Percentiles rank a stretch among this genome's conserved stretches.
Evolutionary conservation across 345 rosid species (phyloP).

Genomic region (Aquilaria malaccensis): DNA sequence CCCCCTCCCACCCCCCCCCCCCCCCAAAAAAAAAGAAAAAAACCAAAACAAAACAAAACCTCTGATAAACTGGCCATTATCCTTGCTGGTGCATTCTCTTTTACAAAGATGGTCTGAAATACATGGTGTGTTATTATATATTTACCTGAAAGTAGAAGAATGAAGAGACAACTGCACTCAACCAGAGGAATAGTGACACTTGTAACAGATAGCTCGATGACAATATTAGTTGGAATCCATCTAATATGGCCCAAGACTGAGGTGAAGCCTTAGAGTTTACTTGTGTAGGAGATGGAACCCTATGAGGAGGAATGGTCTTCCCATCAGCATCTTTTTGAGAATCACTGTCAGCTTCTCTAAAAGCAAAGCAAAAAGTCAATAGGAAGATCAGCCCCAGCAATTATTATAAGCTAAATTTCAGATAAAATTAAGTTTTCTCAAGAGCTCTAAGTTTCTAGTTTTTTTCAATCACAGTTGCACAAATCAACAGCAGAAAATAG

Average conservation of each 20-base stretch:
- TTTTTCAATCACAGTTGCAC: too few relatives aligned
- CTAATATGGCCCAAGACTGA: slow-evolving; percentile 69
- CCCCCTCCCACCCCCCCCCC: too few relatives aligned
- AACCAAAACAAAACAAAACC: background rate
- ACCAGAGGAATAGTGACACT: slow-evolving; percentile 87
- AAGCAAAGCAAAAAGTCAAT: slow-evolving; percentile 17
- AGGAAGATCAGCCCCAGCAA: background rate
- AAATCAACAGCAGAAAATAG: too few relatives aligned
- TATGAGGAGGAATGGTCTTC: slow-evolving; percentile 26
- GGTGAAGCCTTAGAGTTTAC: slow-evolving; percentile 43
- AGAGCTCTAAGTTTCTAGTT: too few relatives aligned
- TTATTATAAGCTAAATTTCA: too few relatives aligned
- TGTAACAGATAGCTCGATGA: slow-evolving; percentile 71
- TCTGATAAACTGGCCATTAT: background rate
- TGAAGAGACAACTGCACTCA: slow-evolving; percentile 89
- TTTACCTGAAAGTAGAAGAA: slow-evolving; percentile 95
- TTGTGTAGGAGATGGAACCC: slow-evolving; percentile 36
- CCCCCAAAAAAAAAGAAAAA: background rate
- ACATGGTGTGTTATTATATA: too few relatives aligned
- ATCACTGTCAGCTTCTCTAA: slow-evolving; percentile 41
- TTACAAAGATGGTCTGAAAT: too few relatives aligned
- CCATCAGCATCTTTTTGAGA: slow-evolving; percentile 30
- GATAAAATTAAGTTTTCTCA: too few relatives aligned
- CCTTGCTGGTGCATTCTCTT: too few relatives aligned
- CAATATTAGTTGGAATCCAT: slow-evolving; percentile 67